phyloP scores from a whole-genome alignment of 208 protist species.

The Trypanosoma avium region DNA sequence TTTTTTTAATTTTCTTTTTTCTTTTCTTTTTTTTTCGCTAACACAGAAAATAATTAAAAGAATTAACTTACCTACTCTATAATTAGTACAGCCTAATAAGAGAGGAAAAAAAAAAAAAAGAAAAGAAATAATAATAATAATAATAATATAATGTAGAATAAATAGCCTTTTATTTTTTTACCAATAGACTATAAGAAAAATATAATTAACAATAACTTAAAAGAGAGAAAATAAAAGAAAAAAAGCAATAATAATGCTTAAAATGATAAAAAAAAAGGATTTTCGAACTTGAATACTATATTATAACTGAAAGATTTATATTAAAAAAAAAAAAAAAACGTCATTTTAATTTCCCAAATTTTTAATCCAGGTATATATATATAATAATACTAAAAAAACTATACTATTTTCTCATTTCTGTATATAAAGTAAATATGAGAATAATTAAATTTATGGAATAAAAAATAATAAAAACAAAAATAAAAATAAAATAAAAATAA shows the following conservation, averaged over 20 bases:
- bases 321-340: background rate
- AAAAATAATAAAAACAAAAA: background rate
- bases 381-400: too few species aligned
- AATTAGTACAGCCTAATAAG: background rate
- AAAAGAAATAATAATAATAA: background rate
- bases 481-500: background rate
- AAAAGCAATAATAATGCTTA: constrained; percentile 1
- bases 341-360: too few species aligned
- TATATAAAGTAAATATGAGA: background rate
- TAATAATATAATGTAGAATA: background rate
- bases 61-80: too few species aligned
- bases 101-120: background rate
- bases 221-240: background rate
- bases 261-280: constrained; percentile 1
- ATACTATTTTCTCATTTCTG: background rate
- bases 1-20: background rate
- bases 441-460: background rate
- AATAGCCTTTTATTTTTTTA: too few species aligned
- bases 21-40: too few species aligned
- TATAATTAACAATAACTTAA: background rate
- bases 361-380: too few species aligned
- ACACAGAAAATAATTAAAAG: too few species aligned
- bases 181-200: constrained; percentile 11
- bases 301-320: too few species aligned
- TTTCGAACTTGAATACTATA: too few species aligned